These are phyloP conservation scores for Aspergillus ostianus DNA, from an alignment of 495 filamentous ascomycete species.

Conservation along the genomic window DNA sequence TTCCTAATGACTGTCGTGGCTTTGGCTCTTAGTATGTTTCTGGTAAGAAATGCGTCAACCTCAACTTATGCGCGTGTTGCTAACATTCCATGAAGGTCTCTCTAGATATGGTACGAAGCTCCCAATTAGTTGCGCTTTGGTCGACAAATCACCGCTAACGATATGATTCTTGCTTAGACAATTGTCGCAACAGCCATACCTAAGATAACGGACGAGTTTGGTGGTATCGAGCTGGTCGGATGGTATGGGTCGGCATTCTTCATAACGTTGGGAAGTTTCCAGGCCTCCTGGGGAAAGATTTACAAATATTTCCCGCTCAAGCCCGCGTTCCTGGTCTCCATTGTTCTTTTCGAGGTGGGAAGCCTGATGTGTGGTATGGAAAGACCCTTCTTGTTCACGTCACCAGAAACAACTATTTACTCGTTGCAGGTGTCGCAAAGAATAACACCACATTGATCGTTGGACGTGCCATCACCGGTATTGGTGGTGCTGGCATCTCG, in stretches of 20 bases:
- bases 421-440: conserved; percentile 20
- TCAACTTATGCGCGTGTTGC: background rate
- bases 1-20: background rate
- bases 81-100: background rate
- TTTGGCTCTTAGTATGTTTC: background rate
- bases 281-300: conserved; percentile 46
- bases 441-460: conserved; percentile 46
- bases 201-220: conserved; percentile 41
- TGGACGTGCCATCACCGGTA: conserved; percentile 44
- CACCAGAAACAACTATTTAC: background rate
- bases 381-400: too few species aligned
- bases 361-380: conserved; percentile 39
- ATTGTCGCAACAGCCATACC: conserved; percentile 33
- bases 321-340: conserved; percentile 36
- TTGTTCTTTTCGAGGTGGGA: conserved; percentile 42
- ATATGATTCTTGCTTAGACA: background rate
- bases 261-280: conserved; percentile 41
- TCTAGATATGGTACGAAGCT: background rate
- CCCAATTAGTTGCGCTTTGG: too few species aligned
- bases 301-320: conserved; percentile 40
- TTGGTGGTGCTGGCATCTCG: conserved; percentile 43
- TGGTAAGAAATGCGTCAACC: background rate
- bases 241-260: conserved; percentile 50
- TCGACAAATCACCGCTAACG: background rate
- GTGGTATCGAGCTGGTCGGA: conserved; percentile 40